Evolutionary conservation across 2,329 filamentous ascomycete genomes (phyloP).

Genomic region (Trichoderma koningiopsis): DNA sequence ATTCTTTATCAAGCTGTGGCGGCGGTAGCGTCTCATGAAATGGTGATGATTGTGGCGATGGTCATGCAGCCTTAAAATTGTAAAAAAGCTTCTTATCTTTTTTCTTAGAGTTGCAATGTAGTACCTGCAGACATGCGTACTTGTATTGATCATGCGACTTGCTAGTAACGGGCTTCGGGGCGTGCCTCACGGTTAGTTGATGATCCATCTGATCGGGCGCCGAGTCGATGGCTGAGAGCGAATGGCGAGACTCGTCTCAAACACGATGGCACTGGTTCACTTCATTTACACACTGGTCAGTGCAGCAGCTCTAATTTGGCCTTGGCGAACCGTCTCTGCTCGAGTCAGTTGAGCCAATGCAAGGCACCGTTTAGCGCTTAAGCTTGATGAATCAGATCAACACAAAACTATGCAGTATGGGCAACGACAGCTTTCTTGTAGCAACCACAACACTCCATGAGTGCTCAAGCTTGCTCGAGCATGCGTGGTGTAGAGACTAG

Average conservation of each 20-base stretch:
- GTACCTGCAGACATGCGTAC: too few species aligned
- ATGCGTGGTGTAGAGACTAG: background rate
- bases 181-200: background rate
- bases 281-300: conserved; percentile 18
- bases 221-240: background rate
- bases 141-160: conserved; percentile 8
- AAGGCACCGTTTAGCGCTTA: conserved; percentile 7
- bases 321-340: conserved; percentile 2
- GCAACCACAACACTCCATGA: background rate
- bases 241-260: conserved; percentile 3
- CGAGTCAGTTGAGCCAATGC: conserved; percentile 16
- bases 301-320: conserved; percentile 10
- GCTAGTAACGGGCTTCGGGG: background rate
- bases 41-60: conserved; percentile 2
- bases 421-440: background rate
- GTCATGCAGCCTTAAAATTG: background rate
- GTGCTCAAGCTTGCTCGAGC: background rate
- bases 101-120: background rate
- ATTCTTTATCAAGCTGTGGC: background rate
- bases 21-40: background rate
- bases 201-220: conserved; percentile 10
- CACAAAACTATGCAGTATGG: background rate
- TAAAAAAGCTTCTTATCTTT: background rate
- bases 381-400: background rate
- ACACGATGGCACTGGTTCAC: background rate